These are phyloP conservation scores for Emergomyces orientalis DNA, from an alignment of 2,329 filamentous ascomycete species.

Conservation along the genomic window DNA sequence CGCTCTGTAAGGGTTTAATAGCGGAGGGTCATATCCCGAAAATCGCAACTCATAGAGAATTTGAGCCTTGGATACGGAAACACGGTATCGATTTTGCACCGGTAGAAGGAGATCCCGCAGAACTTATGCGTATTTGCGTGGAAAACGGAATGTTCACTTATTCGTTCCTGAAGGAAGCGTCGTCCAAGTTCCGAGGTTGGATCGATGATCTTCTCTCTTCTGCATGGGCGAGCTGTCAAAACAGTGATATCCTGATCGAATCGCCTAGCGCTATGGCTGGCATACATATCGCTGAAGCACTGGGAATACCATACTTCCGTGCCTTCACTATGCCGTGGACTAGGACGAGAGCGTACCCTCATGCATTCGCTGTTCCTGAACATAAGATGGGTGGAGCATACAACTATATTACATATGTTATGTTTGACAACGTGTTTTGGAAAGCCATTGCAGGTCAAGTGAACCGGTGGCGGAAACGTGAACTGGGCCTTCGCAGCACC, in stretches of 20 bases:
- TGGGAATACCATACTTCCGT: conserved; percentile 89
- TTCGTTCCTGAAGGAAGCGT: conserved; percentile 80
- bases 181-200: conserved; percentile 84
- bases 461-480: conserved; percentile 81
- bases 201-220: conserved; percentile 78
- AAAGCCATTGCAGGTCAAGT: conserved; percentile 82
- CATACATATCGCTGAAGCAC: conserved; percentile 91
- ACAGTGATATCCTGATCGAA: conserved; percentile 83
- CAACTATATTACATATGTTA: conserved; percentile 89
- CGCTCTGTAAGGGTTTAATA: conserved; percentile 80
- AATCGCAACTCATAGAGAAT: conserved; percentile 89
- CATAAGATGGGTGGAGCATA: conserved; percentile 92
- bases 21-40: conserved; percentile 76
- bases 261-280: conserved; percentile 95
- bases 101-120: conserved; percentile 82
- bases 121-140: conserved; percentile 92
- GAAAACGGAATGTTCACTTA: conserved; percentile 96
- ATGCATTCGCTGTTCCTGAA: conserved; percentile 88
- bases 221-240: conserved; percentile 74
- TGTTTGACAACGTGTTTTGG: conserved; percentile 98
- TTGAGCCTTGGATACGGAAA: conserved; percentile 77
- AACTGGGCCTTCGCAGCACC: conserved; percentile 69
- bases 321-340: conserved; percentile 99
- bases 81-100: conserved; percentile 89
- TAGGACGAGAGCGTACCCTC: conserved; percentile 85